Evolutionary conservation across 805 yeast species (phyloP).

Genomic region (Wickerhamomyces rabaulensis): DNA sequence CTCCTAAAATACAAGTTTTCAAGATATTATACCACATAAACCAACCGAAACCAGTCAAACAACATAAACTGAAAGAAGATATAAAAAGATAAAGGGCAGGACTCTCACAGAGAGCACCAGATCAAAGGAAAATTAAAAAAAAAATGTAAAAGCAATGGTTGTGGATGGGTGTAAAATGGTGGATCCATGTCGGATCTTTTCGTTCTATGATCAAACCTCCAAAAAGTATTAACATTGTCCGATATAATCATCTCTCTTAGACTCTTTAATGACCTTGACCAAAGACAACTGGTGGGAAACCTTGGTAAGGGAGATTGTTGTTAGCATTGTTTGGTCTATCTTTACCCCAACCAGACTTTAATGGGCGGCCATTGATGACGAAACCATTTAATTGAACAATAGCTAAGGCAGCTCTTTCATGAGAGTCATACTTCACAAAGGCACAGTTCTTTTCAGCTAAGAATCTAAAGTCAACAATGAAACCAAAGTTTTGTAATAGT

Average conservation of each 20-base stretch:
- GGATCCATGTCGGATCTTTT: background rate
- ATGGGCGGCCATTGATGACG: conserved; percentile 67
- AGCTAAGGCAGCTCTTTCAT: conserved; percentile 85
- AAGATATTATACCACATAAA: background rate
- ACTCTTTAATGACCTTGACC: conserved; percentile 8
- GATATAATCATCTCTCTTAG: background rate
- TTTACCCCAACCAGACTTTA: conserved; percentile 88
- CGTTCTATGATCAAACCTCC: background rate
- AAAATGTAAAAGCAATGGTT: background rate
- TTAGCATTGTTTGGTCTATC: conserved; percentile 28
- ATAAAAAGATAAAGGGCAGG: background rate
- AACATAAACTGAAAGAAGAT: background rate
- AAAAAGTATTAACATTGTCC: background rate
- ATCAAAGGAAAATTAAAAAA: background rate
- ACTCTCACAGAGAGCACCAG: background rate
- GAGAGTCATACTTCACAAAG: conserved; percentile 80
- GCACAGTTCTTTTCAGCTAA: conserved; percentile 85
- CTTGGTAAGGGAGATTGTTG: conserved; percentile 9
- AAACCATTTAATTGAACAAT: conserved; percentile 74
- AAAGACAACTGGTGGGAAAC: conserved; percentile 8
- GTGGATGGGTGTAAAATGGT: background rate
- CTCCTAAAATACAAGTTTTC: background rate
- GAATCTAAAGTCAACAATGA: conserved; percentile 72
- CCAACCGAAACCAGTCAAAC: background rate
- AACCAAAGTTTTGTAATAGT: conserved; percentile 73